A percentile compares a stretch with the other conserved stretches of the same genome.
These are phyloP conservation scores for Lentithecium fluviatile DNA, from an alignment of 495 filamentous ascomycete species.

Conservation along the genomic window DNA sequence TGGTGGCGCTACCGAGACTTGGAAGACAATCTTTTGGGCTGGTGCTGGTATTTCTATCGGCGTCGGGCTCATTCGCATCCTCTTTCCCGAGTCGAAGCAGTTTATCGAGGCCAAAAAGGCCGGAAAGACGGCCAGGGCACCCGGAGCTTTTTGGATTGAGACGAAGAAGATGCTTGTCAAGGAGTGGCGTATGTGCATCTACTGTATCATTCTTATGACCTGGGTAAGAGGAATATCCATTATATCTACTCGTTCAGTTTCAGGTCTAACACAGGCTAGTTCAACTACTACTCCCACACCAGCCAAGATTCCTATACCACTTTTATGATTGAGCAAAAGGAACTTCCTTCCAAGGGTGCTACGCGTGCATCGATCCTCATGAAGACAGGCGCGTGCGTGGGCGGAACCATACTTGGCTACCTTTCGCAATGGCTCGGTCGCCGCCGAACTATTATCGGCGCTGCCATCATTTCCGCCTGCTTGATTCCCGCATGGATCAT, in stretches of 20 bases:
- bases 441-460: slow-evolving; percentile 61
- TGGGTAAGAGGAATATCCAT: slow-evolving; percentile 41
- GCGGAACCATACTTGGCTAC: slow-evolving; percentile 71
- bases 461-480: slow-evolving; percentile 55
- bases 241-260: background rate
- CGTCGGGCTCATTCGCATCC: slow-evolving; percentile 61
- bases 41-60: slow-evolving; percentile 63
- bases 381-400: slow-evolving; percentile 71
- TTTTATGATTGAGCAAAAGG: slow-evolving; percentile 67
- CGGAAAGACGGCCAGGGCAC: slow-evolving; percentile 49
- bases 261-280: slow-evolving; percentile 29
- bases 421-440: slow-evolving; percentile 70
- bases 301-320: slow-evolving; percentile 77
- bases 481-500: slow-evolving; percentile 75
- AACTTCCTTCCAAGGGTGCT: slow-evolving; percentile 57
- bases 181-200: slow-evolving; percentile 71
- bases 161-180: slow-evolving; percentile 60
- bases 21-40: slow-evolving; percentile 66
- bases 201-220: slow-evolving; percentile 70
- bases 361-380: slow-evolving; percentile 70
- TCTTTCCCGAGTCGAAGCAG: slow-evolving; percentile 69
- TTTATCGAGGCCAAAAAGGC: slow-evolving; percentile 63
- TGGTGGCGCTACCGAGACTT: slow-evolving; percentile 54
- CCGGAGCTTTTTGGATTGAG: slow-evolving; percentile 60
- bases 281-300: slow-evolving; percentile 64